Evolutionary conservation across 2,329 filamentous ascomycete genomes (phyloP), one percentile per base, ranked within the genome.

Genomic region (Aureobasidium vineae): DNA sequence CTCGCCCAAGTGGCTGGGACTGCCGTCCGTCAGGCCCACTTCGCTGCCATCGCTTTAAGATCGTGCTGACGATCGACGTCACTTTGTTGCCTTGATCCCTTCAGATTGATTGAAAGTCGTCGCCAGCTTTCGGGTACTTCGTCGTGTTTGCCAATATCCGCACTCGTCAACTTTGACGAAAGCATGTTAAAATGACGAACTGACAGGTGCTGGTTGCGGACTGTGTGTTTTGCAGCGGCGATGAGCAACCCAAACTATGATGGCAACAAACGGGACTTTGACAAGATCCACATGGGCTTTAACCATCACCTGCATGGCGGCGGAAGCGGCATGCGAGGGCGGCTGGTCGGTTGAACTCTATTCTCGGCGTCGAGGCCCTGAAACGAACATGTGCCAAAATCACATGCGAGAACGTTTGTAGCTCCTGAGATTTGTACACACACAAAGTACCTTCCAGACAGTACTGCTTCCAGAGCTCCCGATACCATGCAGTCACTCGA

Each of bases 51-150:
- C 21, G n/a, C 33, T 41, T 28, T 38, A 16, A 64, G 61, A 54
- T 64, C 61, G 61, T 64, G 61, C 61, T 64, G 49, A 64, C 49
- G 61, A 53, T 64, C 61, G 49, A 64, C 61, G 61, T 64, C 61
- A 64, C 61, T 23, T 36, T 33, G 36, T 53, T 54, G 36, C 61
- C 47, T 63, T 54, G 43, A 31, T 23, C n/a, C 21, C 59, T 45
- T 64, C 61, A 54, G 49, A 64, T 64, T 54, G 49, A 64, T 43
- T 64, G 54, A 40, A 28, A 52, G 59, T 47, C 47, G 59, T 63
- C 59, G 59, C 33, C 43, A 63, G 33, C 43, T 63, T 31, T 52
- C 33, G 59, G 45, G 8, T 23, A 31, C 10, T 13, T 31, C 49
- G 26, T 49, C 47, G 16, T 28, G 59, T 36, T 36, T 47, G 26